Percentiles rank a stretch among this genome's conserved stretches.
These are phyloP conservation scores for Rhipidocladum racemiflorum DNA, from an alignment of 176 grass and related monocot genomes.

Conservation along the genomic window DNA sequence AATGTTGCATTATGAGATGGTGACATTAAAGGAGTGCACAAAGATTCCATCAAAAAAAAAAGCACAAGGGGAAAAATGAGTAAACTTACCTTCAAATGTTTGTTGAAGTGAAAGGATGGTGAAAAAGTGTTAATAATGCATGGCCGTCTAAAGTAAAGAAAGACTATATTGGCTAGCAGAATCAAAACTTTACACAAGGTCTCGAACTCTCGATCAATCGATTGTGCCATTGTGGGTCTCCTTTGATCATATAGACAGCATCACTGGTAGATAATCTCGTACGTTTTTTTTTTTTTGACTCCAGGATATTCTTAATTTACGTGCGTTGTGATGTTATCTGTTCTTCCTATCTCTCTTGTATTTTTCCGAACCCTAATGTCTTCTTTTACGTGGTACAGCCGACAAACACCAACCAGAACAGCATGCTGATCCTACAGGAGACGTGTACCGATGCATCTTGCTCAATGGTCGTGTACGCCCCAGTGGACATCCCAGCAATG, in stretches of 20 bases:
- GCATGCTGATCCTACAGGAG: constrained; percentile 93
- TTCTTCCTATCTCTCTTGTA: neutral
- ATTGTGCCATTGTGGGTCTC: neutral
- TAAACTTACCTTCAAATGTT: neutral
- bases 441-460: constrained; percentile 68
- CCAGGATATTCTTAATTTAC: neutral
- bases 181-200: neutral
- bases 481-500: constrained; percentile 88
- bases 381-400: constrained; percentile 39
- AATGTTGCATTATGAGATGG: neutral
- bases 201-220: neutral
- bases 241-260: neutral
- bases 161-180: neutral
- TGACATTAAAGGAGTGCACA: neutral
- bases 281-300: neutral
- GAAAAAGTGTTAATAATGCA: neutral
- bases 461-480: constrained; percentile 82
- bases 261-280: neutral
- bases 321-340: neutral
- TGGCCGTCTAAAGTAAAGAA: neutral
- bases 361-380: neutral
- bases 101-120: neutral
- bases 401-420: constrained; percentile 54
- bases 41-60: neutral
- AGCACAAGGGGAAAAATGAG: neutral